Percentiles rank a stretch among this genome's conserved stretches.
Conservation (phyloP, 2,329 filamentous ascomycete species). For the Rhynchosporium secalis region DNA sequence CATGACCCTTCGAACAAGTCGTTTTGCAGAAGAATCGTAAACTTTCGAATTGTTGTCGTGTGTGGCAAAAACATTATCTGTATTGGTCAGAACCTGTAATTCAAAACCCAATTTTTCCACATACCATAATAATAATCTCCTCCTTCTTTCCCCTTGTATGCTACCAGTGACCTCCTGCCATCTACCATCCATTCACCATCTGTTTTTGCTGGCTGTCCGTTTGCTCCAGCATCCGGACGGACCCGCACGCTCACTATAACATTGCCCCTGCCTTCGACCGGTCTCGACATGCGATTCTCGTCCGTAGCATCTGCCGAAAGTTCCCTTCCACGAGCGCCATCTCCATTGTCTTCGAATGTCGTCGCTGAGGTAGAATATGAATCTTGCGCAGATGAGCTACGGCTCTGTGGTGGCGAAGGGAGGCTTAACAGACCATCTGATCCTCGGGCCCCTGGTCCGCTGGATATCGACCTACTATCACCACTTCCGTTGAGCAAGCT, state of each 20-base stretch:
- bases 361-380: conserved; percentile 91
- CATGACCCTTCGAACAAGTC: conserved; percentile 94
- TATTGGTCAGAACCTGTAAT: conserved; percentile 27
- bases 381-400: conserved; percentile 88
- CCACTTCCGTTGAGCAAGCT: conserved; percentile 78
- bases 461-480: conserved; percentile 71
- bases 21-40: conserved; percentile 91
- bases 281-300: conserved; percentile 49
- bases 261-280: conserved; percentile 79
- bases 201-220: conserved; percentile 56
- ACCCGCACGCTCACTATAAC: conserved; percentile 95
- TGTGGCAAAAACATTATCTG: conserved; percentile 94
- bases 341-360: conserved; percentile 77
- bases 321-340: conserved; percentile 46
- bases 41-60: conserved; percentile 93
- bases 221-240: conserved; percentile 73
- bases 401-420: conserved; percentile 81
- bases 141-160: conserved; percentile 83
- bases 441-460: conserved; percentile 60
- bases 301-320: conserved; percentile 34
- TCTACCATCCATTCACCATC: conserved; percentile 93
- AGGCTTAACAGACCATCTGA: conserved; percentile 76
- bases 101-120: conserved; percentile 32
- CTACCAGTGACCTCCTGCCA: conserved; percentile 75
- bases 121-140: conserved; percentile 91